Evolutionary conservation across 768 basidiomycete species (phyloP).

Genomic region (Tubosaeta sp.): DNA sequence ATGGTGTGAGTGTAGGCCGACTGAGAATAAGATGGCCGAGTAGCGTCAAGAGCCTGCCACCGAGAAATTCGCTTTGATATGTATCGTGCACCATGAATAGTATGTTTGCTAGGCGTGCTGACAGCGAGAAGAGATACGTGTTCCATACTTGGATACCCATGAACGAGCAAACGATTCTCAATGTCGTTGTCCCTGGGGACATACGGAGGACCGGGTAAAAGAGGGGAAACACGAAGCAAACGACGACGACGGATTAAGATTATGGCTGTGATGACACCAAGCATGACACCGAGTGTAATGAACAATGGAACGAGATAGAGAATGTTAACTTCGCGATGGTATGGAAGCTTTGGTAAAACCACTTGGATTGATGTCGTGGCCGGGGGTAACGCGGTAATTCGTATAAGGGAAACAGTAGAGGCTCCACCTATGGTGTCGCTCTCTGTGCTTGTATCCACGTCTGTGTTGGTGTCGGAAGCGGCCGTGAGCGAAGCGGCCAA

Average conservation of each 20-base stretch:
- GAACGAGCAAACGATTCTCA: slow-evolving; percentile 12
- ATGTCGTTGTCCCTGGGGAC: slow-evolving; percentile 15
- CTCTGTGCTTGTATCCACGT: background rate
- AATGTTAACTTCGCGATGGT: slow-evolving; percentile 22
- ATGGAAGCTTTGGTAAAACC: slow-evolving; percentile 15
- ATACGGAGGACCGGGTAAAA: slow-evolving; percentile 26
- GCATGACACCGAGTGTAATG: slow-evolving; percentile 19
- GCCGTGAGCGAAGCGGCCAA: slow-evolving; percentile 4
- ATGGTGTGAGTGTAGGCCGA: slow-evolving; percentile 11
- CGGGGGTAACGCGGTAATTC: slow-evolving; percentile 33
- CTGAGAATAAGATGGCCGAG: slow-evolving; percentile 3
- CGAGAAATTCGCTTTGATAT: slow-evolving; percentile 8
- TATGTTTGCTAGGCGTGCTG: slow-evolving; percentile 28
- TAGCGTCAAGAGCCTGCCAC: slow-evolving; percentile 5
- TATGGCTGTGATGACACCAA: slow-evolving; percentile 16
- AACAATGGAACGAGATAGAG: slow-evolving; percentile 28
- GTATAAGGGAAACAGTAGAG: slow-evolving; percentile 23
- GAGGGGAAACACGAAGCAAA: slow-evolving; percentile 14
- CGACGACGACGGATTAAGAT: slow-evolving; percentile 10
- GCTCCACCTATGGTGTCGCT: slow-evolving; percentile 5
- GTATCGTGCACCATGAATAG: slow-evolving; percentile 28
- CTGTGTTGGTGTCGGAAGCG: background rate
- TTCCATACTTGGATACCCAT: slow-evolving; percentile 24
- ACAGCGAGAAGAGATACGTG: slow-evolving; percentile 22
- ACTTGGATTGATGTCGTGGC: slow-evolving; percentile 11